Conservation (phyloP, 2,329 filamentous ascomycete species). For the Trichoderma pleuroti region DNA sequence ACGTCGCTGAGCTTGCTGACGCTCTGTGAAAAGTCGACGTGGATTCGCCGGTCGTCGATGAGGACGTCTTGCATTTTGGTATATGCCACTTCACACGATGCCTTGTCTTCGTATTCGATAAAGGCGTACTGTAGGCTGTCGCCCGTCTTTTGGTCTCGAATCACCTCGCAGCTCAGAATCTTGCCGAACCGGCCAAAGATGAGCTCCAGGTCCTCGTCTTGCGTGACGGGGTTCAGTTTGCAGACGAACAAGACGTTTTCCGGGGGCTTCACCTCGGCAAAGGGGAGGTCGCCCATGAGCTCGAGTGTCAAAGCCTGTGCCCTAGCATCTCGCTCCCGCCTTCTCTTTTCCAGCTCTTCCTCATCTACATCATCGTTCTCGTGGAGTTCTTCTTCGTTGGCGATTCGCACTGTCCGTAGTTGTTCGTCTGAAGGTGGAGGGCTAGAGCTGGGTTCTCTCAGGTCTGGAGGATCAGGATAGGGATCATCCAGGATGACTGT, state of each 20-base stretch:
- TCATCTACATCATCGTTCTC: slow-evolving; percentile 69
- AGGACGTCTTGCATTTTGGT: slow-evolving; percentile 98
- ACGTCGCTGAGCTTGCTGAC: slow-evolving; percentile 82
- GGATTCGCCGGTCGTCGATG: slow-evolving; percentile 95
- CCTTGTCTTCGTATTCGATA: slow-evolving; percentile 91
- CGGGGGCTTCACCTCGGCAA: slow-evolving; percentile 93
- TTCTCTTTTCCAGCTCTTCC: slow-evolving; percentile 72
- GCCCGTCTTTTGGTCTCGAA: slow-evolving; percentile 86
- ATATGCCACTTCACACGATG: slow-evolving; percentile 90
- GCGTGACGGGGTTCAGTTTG: slow-evolving; percentile 95
- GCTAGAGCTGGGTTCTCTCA: slow-evolving; percentile 74
- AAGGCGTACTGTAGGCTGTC: slow-evolving; percentile 97
- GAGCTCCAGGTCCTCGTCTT: slow-evolving; percentile 87
- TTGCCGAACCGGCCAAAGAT: slow-evolving; percentile 97
- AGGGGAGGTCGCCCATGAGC: slow-evolving; percentile 96
- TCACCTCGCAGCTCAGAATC: slow-evolving; percentile 93
- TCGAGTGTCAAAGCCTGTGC: slow-evolving; percentile 93
- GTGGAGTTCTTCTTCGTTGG: slow-evolving; percentile 78
- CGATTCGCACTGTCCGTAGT: slow-evolving; percentile 85
- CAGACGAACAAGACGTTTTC: slow-evolving; percentile 98
- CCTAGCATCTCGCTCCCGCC: slow-evolving; percentile 84
- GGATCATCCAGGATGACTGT: slow-evolving; percentile 91
- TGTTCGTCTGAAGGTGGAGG: slow-evolving; percentile 81
- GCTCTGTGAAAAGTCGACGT: slow-evolving; percentile 97
- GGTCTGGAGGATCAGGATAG: slow-evolving; percentile 73